Percentiles rank a stretch among this genome's conserved stretches.
Evolutionary conservation across 1,284 basidiomycete species (phyloP).

Genomic region (Termitomyces sp.): DNA sequence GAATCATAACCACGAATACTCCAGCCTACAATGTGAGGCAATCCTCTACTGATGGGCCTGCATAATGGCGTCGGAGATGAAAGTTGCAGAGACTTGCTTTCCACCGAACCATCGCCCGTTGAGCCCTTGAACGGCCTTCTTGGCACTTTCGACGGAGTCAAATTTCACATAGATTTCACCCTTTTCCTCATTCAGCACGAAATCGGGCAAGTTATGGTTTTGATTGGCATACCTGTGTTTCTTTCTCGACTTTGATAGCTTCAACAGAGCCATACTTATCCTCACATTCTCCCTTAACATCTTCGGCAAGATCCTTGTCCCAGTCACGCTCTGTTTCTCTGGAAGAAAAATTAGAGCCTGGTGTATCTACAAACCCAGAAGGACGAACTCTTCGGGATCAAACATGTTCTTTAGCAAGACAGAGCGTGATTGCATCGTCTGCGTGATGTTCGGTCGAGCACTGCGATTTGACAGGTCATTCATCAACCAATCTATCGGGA

Average conservation of each 20-base stretch:
- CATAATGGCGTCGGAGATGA: constrained; percentile 90
- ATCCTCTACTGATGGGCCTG: constrained; percentile 71
- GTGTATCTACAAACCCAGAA: background rate
- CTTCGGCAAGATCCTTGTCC: constrained; percentile 94
- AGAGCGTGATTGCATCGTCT: constrained; percentile 78
- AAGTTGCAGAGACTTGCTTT: constrained; percentile 76
- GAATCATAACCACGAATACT: constrained; percentile 16
- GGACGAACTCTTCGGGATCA: constrained; percentile 83
- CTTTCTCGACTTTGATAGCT: constrained; percentile 90
- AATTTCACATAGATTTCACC: constrained; percentile 99
- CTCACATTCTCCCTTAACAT: constrained; percentile 93
- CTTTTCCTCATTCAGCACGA: constrained; percentile 38
- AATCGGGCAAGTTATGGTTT: background rate
- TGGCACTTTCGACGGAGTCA: constrained; percentile 71
- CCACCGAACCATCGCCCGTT: constrained; percentile 97
- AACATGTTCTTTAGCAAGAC: constrained; percentile 96
- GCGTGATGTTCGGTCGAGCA: constrained; percentile 64
- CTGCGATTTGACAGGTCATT: constrained; percentile 31
- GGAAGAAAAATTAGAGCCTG: constrained; percentile 9
- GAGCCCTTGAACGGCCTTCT: constrained; percentile 81
- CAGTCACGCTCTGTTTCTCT: constrained; percentile 95
- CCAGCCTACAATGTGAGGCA: constrained; percentile 6
- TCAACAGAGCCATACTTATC: constrained; percentile 85
- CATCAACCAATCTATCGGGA: constrained; percentile 1
- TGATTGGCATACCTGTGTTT: constrained; percentile 69